Percentiles rank a stretch among this genome's conserved stretches.
Evolutionary conservation across 2,329 filamentous ascomycete genomes (phyloP).

Genomic region (Penicillium sp.): DNA sequence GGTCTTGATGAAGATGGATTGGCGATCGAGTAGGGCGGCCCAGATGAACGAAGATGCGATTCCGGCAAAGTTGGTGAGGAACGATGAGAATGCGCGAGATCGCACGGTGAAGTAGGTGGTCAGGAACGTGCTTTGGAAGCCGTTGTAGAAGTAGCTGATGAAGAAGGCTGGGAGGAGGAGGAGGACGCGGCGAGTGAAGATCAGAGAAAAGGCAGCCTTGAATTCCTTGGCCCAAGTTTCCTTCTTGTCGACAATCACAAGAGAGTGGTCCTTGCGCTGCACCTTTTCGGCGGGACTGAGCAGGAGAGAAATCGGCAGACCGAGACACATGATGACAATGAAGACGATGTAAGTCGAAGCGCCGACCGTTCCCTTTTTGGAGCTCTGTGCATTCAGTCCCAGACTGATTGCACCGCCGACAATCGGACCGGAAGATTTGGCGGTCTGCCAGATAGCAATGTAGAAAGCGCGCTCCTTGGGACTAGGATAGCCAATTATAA

Average conservation of each 20-base stretch:
- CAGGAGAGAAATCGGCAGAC: slow-evolving; percentile 21
- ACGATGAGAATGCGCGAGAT: slow-evolving; percentile 26
- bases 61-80: slow-evolving; percentile 29
- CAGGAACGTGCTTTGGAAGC: slow-evolving; percentile 29
- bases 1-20: slow-evolving; percentile 27
- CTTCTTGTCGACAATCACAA: slow-evolving; percentile 25
- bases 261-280: slow-evolving; percentile 25
- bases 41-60: slow-evolving; percentile 24
- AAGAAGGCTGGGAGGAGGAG: slow-evolving; percentile 29
- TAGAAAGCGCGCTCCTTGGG: slow-evolving; percentile 27
- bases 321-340: slow-evolving; percentile 28
- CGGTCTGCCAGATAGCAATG: slow-evolving; percentile 27
- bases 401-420: slow-evolving; percentile 26
- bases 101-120: slow-evolving; percentile 27
- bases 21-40: slow-evolving; percentile 21
- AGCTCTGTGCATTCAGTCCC: slow-evolving; percentile 22
- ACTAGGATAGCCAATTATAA: slow-evolving; percentile 47
- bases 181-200: slow-evolving; percentile 23
- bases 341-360: slow-evolving; percentile 25
- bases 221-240: slow-evolving; percentile 23
- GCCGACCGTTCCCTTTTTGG: slow-evolving; percentile 19
- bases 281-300: slow-evolving; percentile 28
- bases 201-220: slow-evolving; percentile 21
- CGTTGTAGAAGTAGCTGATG: slow-evolving; percentile 35
- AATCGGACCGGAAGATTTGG: slow-evolving; percentile 26